Conservation (phyloP, 306 rosid species). For the Sophora flavescens region DNA sequence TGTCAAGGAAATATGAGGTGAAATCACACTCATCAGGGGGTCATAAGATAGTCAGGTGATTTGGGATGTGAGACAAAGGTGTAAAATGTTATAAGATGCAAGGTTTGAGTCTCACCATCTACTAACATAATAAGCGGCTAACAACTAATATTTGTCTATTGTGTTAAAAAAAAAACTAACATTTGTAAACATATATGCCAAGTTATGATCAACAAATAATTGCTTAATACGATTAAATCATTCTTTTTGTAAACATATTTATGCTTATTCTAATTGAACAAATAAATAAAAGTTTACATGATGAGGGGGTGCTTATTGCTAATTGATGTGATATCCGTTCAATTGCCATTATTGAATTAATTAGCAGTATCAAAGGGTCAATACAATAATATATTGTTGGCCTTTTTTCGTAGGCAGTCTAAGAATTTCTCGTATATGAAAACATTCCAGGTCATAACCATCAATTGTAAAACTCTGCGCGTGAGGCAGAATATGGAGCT, state of each 20-base stretch:
- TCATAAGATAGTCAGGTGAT: too few species aligned
- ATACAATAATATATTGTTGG: neutral
- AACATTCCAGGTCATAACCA: constrained; percentile 38
- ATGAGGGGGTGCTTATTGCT: neutral
- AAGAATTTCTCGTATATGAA: neutral
- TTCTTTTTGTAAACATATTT: neutral
- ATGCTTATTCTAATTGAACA: neutral
- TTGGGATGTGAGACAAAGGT: too few species aligned
- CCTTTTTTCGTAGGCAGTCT: neutral
- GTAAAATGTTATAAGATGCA: too few species aligned
- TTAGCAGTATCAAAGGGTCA: neutral
- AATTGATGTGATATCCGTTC: neutral
- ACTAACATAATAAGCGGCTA: too few species aligned
- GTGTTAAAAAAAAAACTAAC: too few species aligned
- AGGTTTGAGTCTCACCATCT: too few species aligned
- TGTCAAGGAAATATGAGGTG: too few species aligned
- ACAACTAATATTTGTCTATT: too few species aligned
- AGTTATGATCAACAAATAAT: neutral
- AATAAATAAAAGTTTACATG: neutral
- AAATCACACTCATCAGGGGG: too few species aligned
- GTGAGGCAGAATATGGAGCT: too few species aligned
- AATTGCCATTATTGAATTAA: neutral
- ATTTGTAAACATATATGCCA: neutral
- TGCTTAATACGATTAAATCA: neutral
- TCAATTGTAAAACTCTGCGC: neutral